A percentile compares a stretch with the other conserved stretches of the same genome.
phyloP scores from a whole-genome alignment of 106 monocot species.

The Xerophyta viscosa region DNA sequence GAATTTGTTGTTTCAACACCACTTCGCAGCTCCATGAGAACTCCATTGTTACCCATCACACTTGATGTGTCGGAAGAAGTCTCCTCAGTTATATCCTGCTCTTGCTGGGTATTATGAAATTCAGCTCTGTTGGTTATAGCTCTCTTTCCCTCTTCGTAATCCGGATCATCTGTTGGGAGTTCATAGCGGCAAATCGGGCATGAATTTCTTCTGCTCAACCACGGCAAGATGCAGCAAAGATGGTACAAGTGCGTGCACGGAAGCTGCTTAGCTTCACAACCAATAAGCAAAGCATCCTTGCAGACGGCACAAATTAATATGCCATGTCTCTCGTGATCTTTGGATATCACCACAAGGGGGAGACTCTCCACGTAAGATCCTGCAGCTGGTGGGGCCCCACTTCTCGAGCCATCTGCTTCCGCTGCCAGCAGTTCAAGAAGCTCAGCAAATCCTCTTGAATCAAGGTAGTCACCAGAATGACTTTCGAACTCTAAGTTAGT shows the following conservation, averaged over 20 bases:
- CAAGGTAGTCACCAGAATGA: constrained; percentile 45
- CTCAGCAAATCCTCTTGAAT: constrained; percentile 60
- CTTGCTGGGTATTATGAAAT: constrained; percentile 6
- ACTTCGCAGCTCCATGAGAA: constrained; percentile 19
- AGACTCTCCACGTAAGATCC: constrained; percentile 37
- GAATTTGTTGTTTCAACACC: constrained; percentile 1
- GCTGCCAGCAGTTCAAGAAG: constrained; percentile 71
- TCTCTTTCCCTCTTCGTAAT: constrained; percentile 57
- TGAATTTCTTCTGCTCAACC: constrained; percentile 77
- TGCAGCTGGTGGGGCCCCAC: constrained; percentile 73
- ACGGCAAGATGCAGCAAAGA: constrained; percentile 67
- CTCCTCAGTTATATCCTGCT: constrained; percentile 22
- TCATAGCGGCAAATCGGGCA: constrained; percentile 91
- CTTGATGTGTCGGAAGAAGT: constrained; percentile 13
- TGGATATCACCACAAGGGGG: constrained; percentile 49
- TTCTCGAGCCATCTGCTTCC: constrained; percentile 40
- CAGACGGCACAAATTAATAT: constrained; percentile 67
- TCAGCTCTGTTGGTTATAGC: constrained; percentile 1
- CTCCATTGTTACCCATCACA: constrained; percentile 21
- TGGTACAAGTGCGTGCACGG: constrained; percentile 85
- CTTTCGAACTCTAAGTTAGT: constrained; percentile 28
- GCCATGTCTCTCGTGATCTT: constrained; percentile 48
- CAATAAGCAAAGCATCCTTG: constrained; percentile 44
- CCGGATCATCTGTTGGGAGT: constrained; percentile 73
- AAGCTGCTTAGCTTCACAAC: constrained; percentile 42